Evolutionary conservation across 2,329 filamentous ascomycete species (phyloP).

Genomic region (Sporothrix mexicana): DNA sequence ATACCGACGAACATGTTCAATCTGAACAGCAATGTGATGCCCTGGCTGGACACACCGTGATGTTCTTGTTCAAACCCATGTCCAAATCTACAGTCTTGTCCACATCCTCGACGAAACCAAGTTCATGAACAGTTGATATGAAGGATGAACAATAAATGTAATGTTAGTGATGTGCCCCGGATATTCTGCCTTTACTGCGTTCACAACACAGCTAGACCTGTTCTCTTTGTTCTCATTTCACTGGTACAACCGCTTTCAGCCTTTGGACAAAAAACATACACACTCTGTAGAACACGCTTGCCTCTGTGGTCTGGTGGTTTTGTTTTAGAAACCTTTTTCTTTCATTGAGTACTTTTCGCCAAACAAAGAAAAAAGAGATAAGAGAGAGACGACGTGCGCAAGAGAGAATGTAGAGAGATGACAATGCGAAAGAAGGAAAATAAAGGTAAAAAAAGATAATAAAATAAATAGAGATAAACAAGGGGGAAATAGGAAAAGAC

Average conservation of each 20-base stretch:
- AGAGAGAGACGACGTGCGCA: not conserved
- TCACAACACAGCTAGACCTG: not conserved
- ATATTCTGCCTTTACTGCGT: not conserved
- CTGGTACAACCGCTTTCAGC: not conserved
- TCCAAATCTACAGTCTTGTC: not conserved
- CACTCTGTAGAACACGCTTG: no score
- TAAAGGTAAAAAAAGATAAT: constrained; percentile 1
- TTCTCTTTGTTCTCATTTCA: not conserved
- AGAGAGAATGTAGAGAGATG: not conserved
- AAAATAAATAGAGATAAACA: constrained; percentile 25
- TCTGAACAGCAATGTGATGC: not conserved
- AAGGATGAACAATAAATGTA: not conserved
- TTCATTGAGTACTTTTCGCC: constrained; percentile 29
- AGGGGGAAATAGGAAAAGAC: constrained; percentile 13
- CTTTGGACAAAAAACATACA: not conserved
- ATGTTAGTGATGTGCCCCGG: not conserved
- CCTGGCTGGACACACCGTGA: not conserved
- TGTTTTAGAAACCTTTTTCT: constrained; percentile 19
- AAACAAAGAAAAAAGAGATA: constrained; percentile 20
- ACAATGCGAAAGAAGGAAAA: not conserved
- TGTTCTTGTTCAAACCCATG: not conserved
- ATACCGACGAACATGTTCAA: not conserved
- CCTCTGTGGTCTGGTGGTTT: not conserved
- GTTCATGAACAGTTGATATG: not conserved
- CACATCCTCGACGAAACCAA: not conserved